Evolutionary conservation across 2,329 filamentous ascomycete species (phyloP), one percentile per base, ranked within the genome.

Genomic region (Diaporthe sp.): DNA sequence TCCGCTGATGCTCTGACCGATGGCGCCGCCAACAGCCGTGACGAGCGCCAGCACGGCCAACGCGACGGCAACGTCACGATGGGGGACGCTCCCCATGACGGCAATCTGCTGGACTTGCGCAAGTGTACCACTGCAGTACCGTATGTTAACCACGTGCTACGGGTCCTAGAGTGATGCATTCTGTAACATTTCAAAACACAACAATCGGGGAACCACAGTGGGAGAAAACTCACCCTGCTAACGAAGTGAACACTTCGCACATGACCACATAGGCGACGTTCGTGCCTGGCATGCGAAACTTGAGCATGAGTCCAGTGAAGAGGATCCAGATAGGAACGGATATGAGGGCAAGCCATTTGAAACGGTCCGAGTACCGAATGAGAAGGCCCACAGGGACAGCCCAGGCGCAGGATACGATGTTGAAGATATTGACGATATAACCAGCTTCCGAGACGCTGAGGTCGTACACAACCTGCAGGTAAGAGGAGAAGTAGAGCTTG

Each of bases 341-440:
- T 44, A 65, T 65, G 6, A 72, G 53, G 2, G 53, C 70, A 2
- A 72, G 44, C 70, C 57, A 72, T 10, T 72, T 58, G 37, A 72
- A 72, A 9, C 57, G 44, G 31, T 72, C 53, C 2, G 53, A 9
- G 25, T 72, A 72, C 25, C 70, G 70, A 9, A 72, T 72, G 19
- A 72, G 70, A 46, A 72, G 70, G 15, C 53, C 70, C 25, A 72
- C 53, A n/a, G 70, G 70, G 7, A 72, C 53, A 5, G 53, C 70
- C 70, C 70, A 72, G 37, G 53, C 70, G n/a, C 70, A 72, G 19
- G 70, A 72, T n/a, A 72, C 70, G 17, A 72, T 72, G 17, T 62
- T 72, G 70, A 62, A 72, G n/a, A 72, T 72, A 25, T 72, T 72
- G 37, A 60, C 37, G n/a, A 72, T 72, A 39, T 72, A 72, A 1